phyloP scores from a whole-genome alignment of 2,329 filamentous ascomycete species.

The Beauveria sp. region DNA sequence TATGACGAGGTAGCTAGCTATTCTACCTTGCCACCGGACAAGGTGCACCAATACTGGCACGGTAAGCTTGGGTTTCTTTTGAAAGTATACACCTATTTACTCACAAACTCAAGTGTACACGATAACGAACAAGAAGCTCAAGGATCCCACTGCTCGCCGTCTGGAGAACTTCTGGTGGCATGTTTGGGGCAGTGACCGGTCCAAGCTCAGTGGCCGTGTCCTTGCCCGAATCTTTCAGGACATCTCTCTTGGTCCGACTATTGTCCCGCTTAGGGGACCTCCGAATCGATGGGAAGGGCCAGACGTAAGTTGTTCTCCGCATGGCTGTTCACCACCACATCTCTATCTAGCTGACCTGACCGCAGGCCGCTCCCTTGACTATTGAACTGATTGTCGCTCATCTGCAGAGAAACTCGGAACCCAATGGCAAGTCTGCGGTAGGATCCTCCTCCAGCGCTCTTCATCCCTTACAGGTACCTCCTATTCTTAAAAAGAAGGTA shows the following conservation, averaged over 20 bases:
- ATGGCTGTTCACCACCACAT: slow-evolving; percentile 1
- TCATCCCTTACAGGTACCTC: slow-evolving; percentile 42
- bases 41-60: slow-evolving; percentile 50
- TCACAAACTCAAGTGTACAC: slow-evolving; percentile 44
- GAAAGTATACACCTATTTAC: neutral
- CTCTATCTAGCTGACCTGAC: slow-evolving; percentile 10
- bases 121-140: slow-evolving; percentile 49
- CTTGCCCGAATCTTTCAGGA: slow-evolving; percentile 50
- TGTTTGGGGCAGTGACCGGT: slow-evolving; percentile 52
- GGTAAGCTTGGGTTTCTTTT: slow-evolving; percentile 31
- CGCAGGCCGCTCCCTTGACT: slow-evolving; percentile 22
- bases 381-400: slow-evolving; percentile 19
- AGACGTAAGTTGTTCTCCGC: slow-evolving; percentile 31
- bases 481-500: slow-evolving; percentile 55
- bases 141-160: slow-evolving; percentile 55
- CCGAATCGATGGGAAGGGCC: slow-evolving; percentile 45
- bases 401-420: slow-evolving; percentile 14
- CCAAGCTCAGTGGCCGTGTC: slow-evolving; percentile 42
- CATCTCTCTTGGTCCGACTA: slow-evolving; percentile 50
- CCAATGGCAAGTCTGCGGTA: neutral
- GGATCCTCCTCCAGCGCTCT: slow-evolving; percentile 34
- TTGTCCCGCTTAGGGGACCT: slow-evolving; percentile 47
- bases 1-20: slow-evolving; percentile 48
- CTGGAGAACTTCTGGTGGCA: slow-evolving; percentile 62
- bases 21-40: slow-evolving; percentile 41